Base-by-base conservation (phyloP, 2,329 filamentous ascomycete species). In the Cytospora schulzeri region DNA sequence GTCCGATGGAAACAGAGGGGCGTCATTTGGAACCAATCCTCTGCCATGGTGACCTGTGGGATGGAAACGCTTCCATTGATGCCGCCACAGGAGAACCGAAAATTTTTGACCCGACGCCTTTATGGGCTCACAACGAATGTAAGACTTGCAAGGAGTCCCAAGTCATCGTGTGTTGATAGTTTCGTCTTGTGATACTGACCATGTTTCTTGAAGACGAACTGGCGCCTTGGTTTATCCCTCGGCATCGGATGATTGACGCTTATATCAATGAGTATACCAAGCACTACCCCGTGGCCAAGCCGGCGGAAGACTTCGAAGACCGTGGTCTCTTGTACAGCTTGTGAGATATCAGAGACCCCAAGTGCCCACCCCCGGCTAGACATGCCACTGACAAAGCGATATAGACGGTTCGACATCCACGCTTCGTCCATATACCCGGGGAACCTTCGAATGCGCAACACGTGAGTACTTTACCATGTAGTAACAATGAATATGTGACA, bases 91-190 rank as follows among this genome's bases (percentile, higher is more conserved):
- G 68, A 11, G 59, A 71, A 29, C 68, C 72, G 17, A 66, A 78
- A 3, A 68, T 78, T 0, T 80, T 77, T 64, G 77, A 80, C 66
- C 68, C 75, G 0, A 72, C 71, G 26, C 72, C 69, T 41, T 75
- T 76, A 41, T 80, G 72, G 60, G 78, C 70, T 2, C 78, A 81
- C 58, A 76, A 79, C 55, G 79, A 80, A 70, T 77, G 73, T 75
- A 22, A 48, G 57, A 31, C 29, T 31, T 31, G 29, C 29, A 31
- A 9, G 4, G 29, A 31, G 4, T 31, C 9, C 29, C 29, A 4
- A 9, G 29, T 31, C 29, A 31, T 9, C 29, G 29, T 31, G 29
- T 31, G 29, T 31, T 31, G 29, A 31, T 31, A 5, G 29, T 31
- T 31, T 4, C 9, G 29, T 31, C 29, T 31, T 31, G 29, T 31